Conservation (phyloP, 176 grass and related monocot species). For the Triticum urartu region DNA sequence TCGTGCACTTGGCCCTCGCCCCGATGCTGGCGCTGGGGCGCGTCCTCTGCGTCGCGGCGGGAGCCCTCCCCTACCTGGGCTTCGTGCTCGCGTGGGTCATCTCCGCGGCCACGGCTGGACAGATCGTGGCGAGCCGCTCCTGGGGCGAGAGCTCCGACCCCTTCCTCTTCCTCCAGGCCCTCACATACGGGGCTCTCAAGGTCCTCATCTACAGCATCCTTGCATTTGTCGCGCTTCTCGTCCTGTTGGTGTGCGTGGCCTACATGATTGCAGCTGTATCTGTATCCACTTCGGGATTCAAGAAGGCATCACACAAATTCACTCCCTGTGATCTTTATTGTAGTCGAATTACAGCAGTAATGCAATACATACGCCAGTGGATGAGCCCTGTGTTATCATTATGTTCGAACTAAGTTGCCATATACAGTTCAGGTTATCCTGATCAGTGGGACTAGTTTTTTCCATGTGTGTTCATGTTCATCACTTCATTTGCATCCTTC, state of each 20-base stretch:
- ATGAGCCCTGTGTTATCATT: background rate
- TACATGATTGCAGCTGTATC: background rate
- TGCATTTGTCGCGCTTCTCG: background rate
- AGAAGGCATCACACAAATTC: background rate
- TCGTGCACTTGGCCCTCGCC: background rate
- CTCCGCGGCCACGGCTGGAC: background rate
- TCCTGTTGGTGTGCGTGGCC: background rate
- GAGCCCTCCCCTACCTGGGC: background rate
- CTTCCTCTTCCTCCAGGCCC: background rate
- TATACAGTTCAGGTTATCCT: background rate
- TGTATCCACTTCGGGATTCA: background rate
- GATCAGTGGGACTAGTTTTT: background rate
- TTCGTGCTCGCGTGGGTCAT: background rate
- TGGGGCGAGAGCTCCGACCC: background rate
- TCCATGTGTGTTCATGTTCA: background rate
- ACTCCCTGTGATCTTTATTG: background rate
- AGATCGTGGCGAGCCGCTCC: no score
- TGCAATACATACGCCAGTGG: background rate
- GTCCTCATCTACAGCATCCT: background rate
- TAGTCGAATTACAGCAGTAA: background rate
- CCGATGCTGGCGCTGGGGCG: background rate
- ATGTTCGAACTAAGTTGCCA: background rate
- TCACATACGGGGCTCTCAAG: background rate
- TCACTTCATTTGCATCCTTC: background rate
- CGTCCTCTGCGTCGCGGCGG: background rate